Percentiles rank a stretch among this genome's conserved stretches.
Conservation (phyloP, 129 eudicot genomes). For the Lactuca saligna region DNA sequence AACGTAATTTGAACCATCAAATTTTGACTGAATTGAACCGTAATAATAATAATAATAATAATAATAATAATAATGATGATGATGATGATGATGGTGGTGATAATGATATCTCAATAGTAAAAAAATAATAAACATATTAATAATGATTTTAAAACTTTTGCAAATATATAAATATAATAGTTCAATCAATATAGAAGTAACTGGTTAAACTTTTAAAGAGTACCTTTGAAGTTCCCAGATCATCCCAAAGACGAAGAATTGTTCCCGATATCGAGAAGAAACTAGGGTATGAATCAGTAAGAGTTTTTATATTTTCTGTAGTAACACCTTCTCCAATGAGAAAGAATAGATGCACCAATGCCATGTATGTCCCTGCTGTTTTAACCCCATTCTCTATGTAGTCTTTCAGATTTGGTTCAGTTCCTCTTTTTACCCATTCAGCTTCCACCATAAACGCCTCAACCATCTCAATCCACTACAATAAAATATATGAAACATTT, state of each 20-base stretch:
- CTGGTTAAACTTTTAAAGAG: neutral
- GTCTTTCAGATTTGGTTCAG: conserved; percentile 44
- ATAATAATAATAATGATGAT: too few species aligned
- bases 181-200: neutral
- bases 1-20: too few species aligned
- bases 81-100: too few species aligned
- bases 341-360: conserved; percentile 54
- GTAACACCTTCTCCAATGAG: conserved; percentile 47
- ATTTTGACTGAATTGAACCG: too few species aligned
- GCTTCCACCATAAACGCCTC: conserved; percentile 58
- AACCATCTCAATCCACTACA: conserved; percentile 61
- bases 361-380: conserved; percentile 59
- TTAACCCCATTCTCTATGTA: conserved; percentile 58
- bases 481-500: neutral
- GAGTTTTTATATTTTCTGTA: conserved; percentile 6
- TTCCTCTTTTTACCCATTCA: conserved; percentile 42
- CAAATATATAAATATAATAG: too few species aligned
- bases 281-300: conserved; percentile 48
- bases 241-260: conserved; percentile 66
- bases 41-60: too few species aligned
- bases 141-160: too few species aligned
- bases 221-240: conserved; percentile 61
- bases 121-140: too few species aligned
- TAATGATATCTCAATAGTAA: too few species aligned
- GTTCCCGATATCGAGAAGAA: conserved; percentile 46